Evolutionary conservation across 805 yeast species (phyloP).

Genomic region (Spathaspora arborariae): DNA sequence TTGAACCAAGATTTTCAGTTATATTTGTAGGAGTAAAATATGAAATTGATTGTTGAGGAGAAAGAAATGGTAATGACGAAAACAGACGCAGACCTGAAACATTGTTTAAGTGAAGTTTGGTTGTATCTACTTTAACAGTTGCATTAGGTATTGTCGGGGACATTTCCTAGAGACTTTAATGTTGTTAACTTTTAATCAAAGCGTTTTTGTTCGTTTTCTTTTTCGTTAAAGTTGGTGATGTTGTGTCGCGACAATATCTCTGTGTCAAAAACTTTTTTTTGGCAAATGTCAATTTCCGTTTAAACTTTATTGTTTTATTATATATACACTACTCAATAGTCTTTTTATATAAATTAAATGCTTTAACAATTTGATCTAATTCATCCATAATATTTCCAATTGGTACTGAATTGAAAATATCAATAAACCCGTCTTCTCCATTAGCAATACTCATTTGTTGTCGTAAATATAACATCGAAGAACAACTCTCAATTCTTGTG

Average conservation of each 20-base stretch:
- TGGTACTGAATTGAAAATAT: slow-evolving; percentile 15
- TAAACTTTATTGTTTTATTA: background rate
- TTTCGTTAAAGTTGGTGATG: too few species aligned
- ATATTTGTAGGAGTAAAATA: too few species aligned
- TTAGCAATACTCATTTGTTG: slow-evolving; percentile 23
- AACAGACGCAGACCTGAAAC: background rate
- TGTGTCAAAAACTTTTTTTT: background rate
- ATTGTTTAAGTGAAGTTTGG: background rate
- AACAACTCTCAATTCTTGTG: slow-evolving; percentile 64
- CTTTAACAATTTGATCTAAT: slow-evolving; percentile 10
- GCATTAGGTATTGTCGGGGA: background rate
- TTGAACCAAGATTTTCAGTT: background rate
- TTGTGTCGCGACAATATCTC: background rate
- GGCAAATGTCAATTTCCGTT: too few species aligned
- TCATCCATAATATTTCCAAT: slow-evolving; percentile 24
- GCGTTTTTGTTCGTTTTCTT: too few species aligned
- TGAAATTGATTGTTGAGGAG: background rate
- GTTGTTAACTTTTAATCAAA: too few species aligned
- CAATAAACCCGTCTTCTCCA: slow-evolving; percentile 22
- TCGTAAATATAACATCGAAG: slow-evolving; percentile 31
- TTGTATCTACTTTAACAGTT: background rate
- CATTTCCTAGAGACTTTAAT: too few species aligned
- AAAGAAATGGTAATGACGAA: background rate
- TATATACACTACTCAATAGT: background rate
- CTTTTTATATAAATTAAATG: background rate